A percentile compares a stretch with the other conserved stretches of the same genome.
Evolutionary conservation across 75 land plant genomes (phyloP).

Genomic region (Ceratopteris richardii): DNA sequence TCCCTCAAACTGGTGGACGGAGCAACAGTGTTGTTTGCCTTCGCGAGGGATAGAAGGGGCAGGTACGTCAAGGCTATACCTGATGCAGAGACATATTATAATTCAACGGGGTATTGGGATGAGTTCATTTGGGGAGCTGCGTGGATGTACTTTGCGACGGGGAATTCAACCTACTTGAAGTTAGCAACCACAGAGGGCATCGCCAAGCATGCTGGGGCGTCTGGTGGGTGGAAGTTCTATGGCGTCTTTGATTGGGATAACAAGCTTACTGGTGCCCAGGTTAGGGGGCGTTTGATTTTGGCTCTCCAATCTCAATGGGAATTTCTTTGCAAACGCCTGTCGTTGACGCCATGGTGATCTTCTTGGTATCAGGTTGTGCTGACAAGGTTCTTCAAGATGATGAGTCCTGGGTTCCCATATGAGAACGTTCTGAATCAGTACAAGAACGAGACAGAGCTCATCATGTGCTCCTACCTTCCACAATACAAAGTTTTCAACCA

Average conservation of each 20-base stretch:
- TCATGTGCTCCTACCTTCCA: constrained; percentile 67
- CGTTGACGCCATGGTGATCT: no score
- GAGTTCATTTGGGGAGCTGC: constrained; percentile 93
- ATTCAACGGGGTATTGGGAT: constrained; percentile 80
- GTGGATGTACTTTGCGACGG: constrained; percentile 85
- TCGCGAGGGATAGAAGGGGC: constrained; percentile 39
- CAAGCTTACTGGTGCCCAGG: constrained; percentile 76
- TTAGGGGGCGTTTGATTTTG: no score
- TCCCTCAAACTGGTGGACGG: constrained; percentile 56
- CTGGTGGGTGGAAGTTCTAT: constrained; percentile 22
- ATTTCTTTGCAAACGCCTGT: no score
- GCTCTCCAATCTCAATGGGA: no score
- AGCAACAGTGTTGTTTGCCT: constrained; percentile 45
- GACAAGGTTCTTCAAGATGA: constrained; percentile 58
- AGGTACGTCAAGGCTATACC: constrained; percentile 38
- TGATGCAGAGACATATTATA: constrained; percentile 47
- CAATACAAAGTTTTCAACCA: constrained; percentile 47
- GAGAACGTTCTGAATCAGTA: constrained; percentile 53
- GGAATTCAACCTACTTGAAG: constrained; percentile 46
- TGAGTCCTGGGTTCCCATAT: constrained; percentile 83
- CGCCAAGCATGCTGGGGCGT: constrained; percentile 51
- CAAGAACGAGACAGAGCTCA: constrained; percentile 54
- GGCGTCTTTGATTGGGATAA: constrained; percentile 80
- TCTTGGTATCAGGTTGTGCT: constrained; percentile 34
- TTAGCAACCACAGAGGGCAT: constrained; percentile 46